These are phyloP conservation scores for Coniochaeta prunicola DNA, from an alignment of 2,329 filamentous ascomycete genomes.

Conservation along the genomic window DNA sequence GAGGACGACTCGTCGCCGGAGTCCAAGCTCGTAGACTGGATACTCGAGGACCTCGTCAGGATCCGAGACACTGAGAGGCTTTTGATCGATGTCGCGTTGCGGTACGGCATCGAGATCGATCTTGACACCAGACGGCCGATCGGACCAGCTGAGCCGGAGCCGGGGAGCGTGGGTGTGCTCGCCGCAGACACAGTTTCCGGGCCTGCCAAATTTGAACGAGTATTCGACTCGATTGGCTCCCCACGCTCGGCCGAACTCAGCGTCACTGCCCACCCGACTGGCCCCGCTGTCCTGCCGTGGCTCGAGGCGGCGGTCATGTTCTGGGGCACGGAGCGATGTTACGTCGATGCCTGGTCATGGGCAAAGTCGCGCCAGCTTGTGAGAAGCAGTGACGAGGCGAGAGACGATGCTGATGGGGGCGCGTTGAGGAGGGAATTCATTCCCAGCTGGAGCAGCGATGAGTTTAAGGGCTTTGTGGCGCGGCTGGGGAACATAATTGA, in stretches of 20 bases:
- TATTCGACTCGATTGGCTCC: conserved; percentile 42
- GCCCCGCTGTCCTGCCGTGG: conserved; percentile 29
- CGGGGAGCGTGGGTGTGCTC: background rate
- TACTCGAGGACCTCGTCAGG: conserved; percentile 58
- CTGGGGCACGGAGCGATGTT: conserved; percentile 67
- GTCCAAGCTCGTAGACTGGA: conserved; percentile 52
- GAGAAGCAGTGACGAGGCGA: conserved; percentile 7
- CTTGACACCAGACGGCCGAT: conserved; percentile 14
- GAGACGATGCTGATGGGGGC: conserved; percentile 55
- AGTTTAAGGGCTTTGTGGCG: conserved; percentile 54
- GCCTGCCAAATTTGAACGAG: conserved; percentile 27
- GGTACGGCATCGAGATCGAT: conserved; percentile 49
- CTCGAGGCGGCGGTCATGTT: conserved; percentile 67
- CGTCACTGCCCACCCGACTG: conserved; percentile 6
- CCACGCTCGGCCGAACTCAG: conserved; percentile 21
- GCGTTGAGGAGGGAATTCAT: conserved; percentile 59
- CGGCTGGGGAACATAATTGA: conserved; percentile 48
- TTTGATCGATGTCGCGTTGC: conserved; percentile 56
- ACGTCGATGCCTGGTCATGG: conserved; percentile 52
- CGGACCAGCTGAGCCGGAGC: background rate
- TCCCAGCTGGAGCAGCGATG: conserved; percentile 57
- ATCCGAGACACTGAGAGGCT: conserved; percentile 61
- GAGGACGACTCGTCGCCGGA: conserved; percentile 26
- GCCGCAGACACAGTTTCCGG: conserved; percentile 24
- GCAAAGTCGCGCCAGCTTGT: conserved; percentile 23